Conservation (phyloP, 768 basidiomycete genomes). For the Collybia sordida region DNA sequence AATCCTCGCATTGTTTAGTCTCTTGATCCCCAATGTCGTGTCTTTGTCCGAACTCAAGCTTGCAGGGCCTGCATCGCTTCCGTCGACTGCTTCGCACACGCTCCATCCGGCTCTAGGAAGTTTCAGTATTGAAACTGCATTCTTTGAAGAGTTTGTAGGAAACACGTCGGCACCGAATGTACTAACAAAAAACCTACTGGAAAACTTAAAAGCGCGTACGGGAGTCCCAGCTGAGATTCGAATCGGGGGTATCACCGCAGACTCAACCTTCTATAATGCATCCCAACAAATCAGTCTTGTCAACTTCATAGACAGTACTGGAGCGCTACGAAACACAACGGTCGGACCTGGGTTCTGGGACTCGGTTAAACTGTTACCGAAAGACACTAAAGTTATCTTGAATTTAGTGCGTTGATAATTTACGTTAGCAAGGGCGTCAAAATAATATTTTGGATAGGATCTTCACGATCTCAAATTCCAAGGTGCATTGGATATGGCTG, state of each 20-base stretch:
- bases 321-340: slow-evolving; percentile 47
- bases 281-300: slow-evolving; percentile 35
- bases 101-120: slow-evolving; percentile 47
- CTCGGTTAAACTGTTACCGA: slow-evolving; percentile 41
- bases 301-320: slow-evolving; percentile 44
- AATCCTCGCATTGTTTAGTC: not conserved
- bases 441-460: slow-evolving; percentile 29
- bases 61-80: slow-evolving; percentile 39
- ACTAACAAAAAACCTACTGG: slow-evolving; percentile 41
- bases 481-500: slow-evolving; percentile 42
- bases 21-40: slow-evolving; percentile 5
- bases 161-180: slow-evolving; percentile 42
- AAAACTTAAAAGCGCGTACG: slow-evolving; percentile 44
- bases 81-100: slow-evolving; percentile 39
- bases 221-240: slow-evolving; percentile 45
- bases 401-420: slow-evolving; percentile 33
- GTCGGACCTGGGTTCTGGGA: slow-evolving; percentile 52
- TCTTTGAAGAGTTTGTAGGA: slow-evolving; percentile 50
- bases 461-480: slow-evolving; percentile 41
- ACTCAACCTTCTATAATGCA: slow-evolving; percentile 50
- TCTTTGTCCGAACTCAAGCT: slow-evolving; percentile 26
- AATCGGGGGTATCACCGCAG: slow-evolving; percentile 55
- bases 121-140: slow-evolving; percentile 57
- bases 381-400: slow-evolving; percentile 46
- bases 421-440: not conserved